Percentiles rank a stretch among this genome's conserved stretches.
Conservation (phyloP, 345 rosid genomes). For the Kandelia obovata region DNA sequence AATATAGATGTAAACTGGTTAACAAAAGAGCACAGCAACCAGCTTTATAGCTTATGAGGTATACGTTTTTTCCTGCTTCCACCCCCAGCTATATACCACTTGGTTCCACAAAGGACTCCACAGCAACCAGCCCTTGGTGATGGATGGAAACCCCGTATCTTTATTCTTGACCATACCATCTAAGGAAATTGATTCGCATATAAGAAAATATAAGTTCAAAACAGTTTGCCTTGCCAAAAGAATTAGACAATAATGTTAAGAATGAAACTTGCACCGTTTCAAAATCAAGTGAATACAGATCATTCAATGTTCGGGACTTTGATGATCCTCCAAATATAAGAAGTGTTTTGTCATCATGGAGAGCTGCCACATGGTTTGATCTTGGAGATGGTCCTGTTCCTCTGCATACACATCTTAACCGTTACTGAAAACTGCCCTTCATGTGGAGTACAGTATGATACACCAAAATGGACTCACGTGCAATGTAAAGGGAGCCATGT, state of each 20-base stretch:
- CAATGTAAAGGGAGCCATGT: slow-evolving; percentile 97
- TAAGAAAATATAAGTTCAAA: slow-evolving; percentile 7
- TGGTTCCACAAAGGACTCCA: slow-evolving; percentile 85
- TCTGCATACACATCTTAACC: slow-evolving; percentile 33
- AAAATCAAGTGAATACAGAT: slow-evolving; percentile 92
- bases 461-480: slow-evolving; percentile 56
- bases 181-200: slow-evolving; percentile 17
- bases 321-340: slow-evolving; percentile 83
- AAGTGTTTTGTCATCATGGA: slow-evolving; percentile 74
- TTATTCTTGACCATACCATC: slow-evolving; percentile 98
- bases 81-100: slow-evolving; percentile 96
- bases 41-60: slow-evolving; percentile 25
- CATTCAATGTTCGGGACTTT: slow-evolving; percentile 77
- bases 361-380: slow-evolving; percentile 82
- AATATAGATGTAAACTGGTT: not conserved
- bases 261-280: slow-evolving; percentile 57
- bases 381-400: slow-evolving; percentile 90
- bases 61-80: slow-evolving; percentile 94
- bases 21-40: not conserved
- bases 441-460: not conserved
- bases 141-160: slow-evolving; percentile 88
- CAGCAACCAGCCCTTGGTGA: slow-evolving; percentile 92
- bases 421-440: not conserved
- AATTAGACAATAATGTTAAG: slow-evolving; percentile 2
- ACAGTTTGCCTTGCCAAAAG: not conserved